These are phyloP conservation scores for Lentinula aciculospora DNA, from an alignment of 768 basidiomycete species.

Conservation along the genomic window DNA sequence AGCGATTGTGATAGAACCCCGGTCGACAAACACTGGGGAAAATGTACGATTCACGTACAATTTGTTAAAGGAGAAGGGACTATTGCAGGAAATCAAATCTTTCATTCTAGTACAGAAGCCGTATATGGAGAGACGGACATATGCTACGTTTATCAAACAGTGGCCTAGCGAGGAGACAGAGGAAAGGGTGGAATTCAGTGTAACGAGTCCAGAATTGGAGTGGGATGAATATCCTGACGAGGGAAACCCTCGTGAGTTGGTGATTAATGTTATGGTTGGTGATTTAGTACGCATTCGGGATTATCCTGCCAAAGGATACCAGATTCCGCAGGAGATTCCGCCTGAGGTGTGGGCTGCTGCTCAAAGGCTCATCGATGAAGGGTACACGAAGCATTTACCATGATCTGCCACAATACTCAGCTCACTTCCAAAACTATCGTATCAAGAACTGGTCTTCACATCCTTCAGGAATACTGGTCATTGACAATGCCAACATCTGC, in stretches of 20 bases:
- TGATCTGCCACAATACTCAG: too few species aligned
- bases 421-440: too few species aligned
- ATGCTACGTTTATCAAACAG: constrained; percentile 14
- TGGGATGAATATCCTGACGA: constrained; percentile 12
- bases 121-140: constrained; percentile 16
- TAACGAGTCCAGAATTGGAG: constrained; percentile 12
- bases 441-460: too few species aligned
- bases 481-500: too few species aligned
- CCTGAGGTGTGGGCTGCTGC: constrained; percentile 11
- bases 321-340: constrained; percentile 11
- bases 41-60: constrained; percentile 12
- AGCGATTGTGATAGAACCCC: constrained; percentile 10
- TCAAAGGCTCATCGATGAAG: constrained; percentile 10
- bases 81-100: not conserved
- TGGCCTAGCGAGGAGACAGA: constrained; percentile 8
- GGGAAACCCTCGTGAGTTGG: constrained; percentile 11
- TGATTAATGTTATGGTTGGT: constrained; percentile 13
- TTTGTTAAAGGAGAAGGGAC: constrained; percentile 5
- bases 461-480: too few species aligned
- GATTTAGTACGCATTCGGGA: constrained; percentile 14
- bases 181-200: constrained; percentile 5
- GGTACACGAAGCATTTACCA: constrained; percentile 11
- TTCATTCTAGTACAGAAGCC: constrained; percentile 16
- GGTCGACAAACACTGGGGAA: constrained; percentile 14
- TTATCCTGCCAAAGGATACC: constrained; percentile 14